These are phyloP conservation scores for Pelargonium myrrhifolium DNA, from an alignment of 441 rosid species.

Conservation along the genomic window DNA sequence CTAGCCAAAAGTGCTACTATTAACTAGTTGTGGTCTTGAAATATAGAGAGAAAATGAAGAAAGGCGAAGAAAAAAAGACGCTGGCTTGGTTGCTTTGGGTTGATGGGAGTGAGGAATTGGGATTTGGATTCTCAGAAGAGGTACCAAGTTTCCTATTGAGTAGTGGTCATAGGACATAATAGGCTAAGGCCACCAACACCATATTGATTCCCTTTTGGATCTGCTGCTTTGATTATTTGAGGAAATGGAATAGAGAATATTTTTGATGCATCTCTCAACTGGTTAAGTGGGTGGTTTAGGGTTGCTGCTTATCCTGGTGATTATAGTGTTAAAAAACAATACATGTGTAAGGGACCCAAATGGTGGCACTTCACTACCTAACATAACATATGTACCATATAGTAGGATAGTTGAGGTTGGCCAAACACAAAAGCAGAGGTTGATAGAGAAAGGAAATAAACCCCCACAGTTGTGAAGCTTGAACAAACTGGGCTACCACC, in stretches of 20 bases:
- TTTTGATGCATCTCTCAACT: neutral
- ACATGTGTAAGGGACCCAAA: constrained; percentile 9
- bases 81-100: no score
- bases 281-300: no score
- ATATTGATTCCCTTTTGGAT: neutral
- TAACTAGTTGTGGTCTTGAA: no score
- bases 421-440: neutral
- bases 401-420: constrained; percentile 15
- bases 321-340: neutral
- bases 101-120: no score
- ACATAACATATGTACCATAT: neutral
- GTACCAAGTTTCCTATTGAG: no score
- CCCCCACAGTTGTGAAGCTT: neutral
- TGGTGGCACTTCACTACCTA: constrained; percentile 12
- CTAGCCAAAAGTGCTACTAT: neutral
- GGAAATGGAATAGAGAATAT: neutral
- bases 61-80: no score
- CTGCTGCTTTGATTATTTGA: neutral
- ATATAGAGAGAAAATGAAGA: no score
- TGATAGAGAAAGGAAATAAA: neutral
- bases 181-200: neutral
- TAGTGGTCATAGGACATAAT: neutral
- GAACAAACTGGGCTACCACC: no score
- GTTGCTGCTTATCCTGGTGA: no score
- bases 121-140: no score